Evolutionary conservation across 306 rosid genomes (phyloP), one percentile per base, ranked within the genome.

Genomic region (Astragalus glycyphyllos): DNA sequence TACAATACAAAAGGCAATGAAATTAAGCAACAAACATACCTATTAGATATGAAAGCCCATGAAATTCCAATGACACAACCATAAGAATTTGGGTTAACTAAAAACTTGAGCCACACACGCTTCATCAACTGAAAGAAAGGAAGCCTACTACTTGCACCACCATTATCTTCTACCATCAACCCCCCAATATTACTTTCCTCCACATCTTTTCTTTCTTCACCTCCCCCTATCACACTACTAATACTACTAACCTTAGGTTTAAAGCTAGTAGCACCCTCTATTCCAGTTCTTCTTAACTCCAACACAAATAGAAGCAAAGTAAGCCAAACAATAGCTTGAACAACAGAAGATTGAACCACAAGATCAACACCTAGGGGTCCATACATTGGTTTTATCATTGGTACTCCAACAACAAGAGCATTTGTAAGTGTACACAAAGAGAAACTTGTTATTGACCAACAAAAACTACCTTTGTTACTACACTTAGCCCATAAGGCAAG

Each of bases 251-350:
- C 9, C 15, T 15, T 73, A 0, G 72, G 9, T 34, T 73, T 68
- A 3, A 79, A 17, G 57, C 23, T 34, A 2, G 57, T 65, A 45
- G 75, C 15, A 3, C 76, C 82, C 47, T 77, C 82, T 1, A 82
- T 59, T 6, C 86, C 55, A 0, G 90, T 74, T 29, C 92, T 86
- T 16, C 97, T 69, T 61, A 87, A 83, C 58, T 94, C 99, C 79
- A 94, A 41, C 35, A 91, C 83, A 20, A 94, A 86, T 58, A 94
- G 56, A 16, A 94, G 95, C 49, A 84, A 15, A 0, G 97, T 80
- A 60, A 90, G 90, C 97, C 99, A 94, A n/a, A 94, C 10, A 35
- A 87, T 90, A 14, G 94, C 96, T 63, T 94, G 99, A 8, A 87
- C 53, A 48, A 91, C 94, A 0, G 97, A 91, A 4, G 85, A 72